Base-by-base conservation (phyloP, 2,329 filamentous ascomycete genomes). In the Neofusicoccum sp. region DNA sequence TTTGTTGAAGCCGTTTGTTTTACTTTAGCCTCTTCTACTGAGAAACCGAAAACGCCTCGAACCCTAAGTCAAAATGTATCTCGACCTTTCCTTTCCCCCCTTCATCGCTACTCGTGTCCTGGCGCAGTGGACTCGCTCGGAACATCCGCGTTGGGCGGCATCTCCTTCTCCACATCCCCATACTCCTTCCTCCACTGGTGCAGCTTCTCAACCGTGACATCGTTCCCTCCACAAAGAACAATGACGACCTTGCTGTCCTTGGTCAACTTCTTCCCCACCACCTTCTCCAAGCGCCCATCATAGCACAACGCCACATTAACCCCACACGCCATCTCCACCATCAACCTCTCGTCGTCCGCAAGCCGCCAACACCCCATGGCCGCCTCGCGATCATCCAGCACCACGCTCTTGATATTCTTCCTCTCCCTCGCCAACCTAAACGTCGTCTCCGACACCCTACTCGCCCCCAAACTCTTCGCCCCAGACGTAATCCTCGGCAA, bases 251-350 rank as follows among this genome's bases (percentile, higher is more conserved):
- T 91, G 1, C 84, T 88, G 0, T 81, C 93, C 1, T 90, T 90
- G 47, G 90, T 95, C 73, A 77, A 95, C 41, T 93, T 93, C 91
- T 92, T 0, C 92, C 93, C 12, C 90, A 96, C 78, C 96, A 96
- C 74, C 96, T 96, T 67, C 92, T 92, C 3, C 83, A 75, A 1
- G 69, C 73, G 6, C 72, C 44, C 60, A 14, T 57, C 36, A 4
- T 51, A 48, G 34, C 53, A 58, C 3, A 85, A 73, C 1, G 88
- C 90, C 11, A 96, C 76, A 57, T 88, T 89, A 5, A 93, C 91
- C 0, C 93, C 92, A 72, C 93, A 97, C 0, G 92, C 87, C 36
- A 89, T 80, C 78, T 98, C 93, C 3, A 96, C 90, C 61, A 96
- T 79, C 61, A 93, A 77, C 28, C 89, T 79, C 67, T 93, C 90